phyloP scores from a whole-genome alignment of 164 flowering plant genomes.

The Buxus sempervirens region DNA sequence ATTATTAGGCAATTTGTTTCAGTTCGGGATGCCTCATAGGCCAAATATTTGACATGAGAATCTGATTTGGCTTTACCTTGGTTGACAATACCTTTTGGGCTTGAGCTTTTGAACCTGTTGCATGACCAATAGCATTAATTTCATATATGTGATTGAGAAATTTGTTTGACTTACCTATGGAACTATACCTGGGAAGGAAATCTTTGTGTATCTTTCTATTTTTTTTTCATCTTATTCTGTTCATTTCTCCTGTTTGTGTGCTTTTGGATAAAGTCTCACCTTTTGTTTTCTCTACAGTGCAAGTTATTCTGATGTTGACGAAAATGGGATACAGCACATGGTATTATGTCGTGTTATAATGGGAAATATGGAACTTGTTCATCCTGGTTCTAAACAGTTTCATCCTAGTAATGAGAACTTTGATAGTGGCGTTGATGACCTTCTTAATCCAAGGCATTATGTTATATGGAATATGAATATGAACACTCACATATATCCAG shows the following conservation, averaged over 20 bases:
- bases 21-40: background rate
- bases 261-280: no score
- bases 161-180: background rate
- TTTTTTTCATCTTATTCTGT: background rate
- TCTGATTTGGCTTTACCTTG: no score
- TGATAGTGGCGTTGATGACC: slow-evolving; percentile 87
- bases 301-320: slow-evolving; percentile 78
- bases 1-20: background rate
- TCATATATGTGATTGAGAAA: background rate
- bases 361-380: slow-evolving; percentile 87
- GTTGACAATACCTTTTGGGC: no score
- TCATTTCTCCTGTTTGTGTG: background rate
- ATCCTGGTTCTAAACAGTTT: slow-evolving; percentile 57
- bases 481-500: slow-evolving; percentile 81
- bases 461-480: slow-evolving; percentile 76
- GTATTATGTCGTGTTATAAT: slow-evolving; percentile 82
- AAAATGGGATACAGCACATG: slow-evolving; percentile 74
- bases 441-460: slow-evolving; percentile 53
- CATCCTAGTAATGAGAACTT: slow-evolving; percentile 67
- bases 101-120: no score
- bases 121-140: background rate
- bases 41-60: no score
- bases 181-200: background rate
- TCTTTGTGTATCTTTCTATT: background rate
- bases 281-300: slow-evolving; percentile 52